phyloP scores from a whole-genome alignment of 768 basidiomycete species.

The Rhodotorula diobovata region DNA sequence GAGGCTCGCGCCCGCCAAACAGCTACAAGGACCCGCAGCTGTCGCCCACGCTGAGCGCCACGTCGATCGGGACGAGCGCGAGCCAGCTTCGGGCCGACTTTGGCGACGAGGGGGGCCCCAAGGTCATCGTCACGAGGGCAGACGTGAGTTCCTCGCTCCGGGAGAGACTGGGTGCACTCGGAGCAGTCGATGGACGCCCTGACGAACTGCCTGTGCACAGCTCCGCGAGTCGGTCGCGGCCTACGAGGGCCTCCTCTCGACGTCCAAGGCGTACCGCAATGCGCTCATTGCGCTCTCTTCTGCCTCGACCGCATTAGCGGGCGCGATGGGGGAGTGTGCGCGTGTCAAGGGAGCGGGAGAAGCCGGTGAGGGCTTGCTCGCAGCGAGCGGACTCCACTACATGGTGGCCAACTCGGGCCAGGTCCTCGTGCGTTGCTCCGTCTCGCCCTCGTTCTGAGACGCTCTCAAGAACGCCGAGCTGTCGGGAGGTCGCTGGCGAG shows the following conservation, averaged over 20 bases:
- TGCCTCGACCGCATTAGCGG: constrained; percentile 33
- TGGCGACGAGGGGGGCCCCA: constrained; percentile 18
- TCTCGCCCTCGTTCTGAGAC: background rate
- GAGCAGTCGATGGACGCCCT: background rate
- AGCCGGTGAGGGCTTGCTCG: constrained; percentile 29
- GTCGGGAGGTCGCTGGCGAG: no score
- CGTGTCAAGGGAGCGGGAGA: constrained; percentile 39
- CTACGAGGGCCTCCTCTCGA: constrained; percentile 25
- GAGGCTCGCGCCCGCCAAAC: background rate
- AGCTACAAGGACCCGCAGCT: background rate
- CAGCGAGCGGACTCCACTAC: constrained; percentile 36
- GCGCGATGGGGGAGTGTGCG: constrained; percentile 33
- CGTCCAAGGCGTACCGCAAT: constrained; percentile 33
- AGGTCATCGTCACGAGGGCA: constrained; percentile 27
- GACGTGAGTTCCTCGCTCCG: constrained; percentile 9
- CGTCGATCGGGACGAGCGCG: constrained; percentile 4
- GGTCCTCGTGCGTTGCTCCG: constrained; percentile 24
- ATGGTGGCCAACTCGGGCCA: constrained; percentile 35
- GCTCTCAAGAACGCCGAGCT: no score
- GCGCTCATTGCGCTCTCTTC: constrained; percentile 33
- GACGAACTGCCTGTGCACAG: constrained; percentile 6
- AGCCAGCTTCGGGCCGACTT: constrained; percentile 5
- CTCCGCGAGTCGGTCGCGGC: constrained; percentile 34
- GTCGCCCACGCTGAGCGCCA: constrained; percentile 1
- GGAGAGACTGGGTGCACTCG: no score